Percentiles rank a stretch among this genome's conserved stretches.
phyloP scores from a whole-genome alignment of 1,139 yeast genomes.

The Hemisphaericaspora subhashii region DNA sequence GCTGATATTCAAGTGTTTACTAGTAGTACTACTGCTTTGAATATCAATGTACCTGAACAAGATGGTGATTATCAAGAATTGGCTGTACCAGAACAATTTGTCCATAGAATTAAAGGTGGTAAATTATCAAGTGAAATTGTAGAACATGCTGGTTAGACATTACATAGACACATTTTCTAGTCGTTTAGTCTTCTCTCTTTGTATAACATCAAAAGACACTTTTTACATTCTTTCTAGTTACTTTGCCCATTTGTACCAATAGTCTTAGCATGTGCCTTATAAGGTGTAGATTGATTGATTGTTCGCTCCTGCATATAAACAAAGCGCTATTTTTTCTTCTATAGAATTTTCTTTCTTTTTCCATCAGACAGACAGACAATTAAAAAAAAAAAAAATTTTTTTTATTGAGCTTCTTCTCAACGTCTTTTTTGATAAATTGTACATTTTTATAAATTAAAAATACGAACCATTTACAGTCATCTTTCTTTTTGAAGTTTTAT shows the following conservation, averaged over 20 bases:
- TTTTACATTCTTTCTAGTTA: neutral
- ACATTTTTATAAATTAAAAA: too few relatives aligned
- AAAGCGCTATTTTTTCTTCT: neutral
- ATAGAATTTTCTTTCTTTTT: slow-evolving; percentile 4
- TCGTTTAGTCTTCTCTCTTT: neutral
- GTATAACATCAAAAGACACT: neutral
- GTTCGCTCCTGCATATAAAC: slow-evolving; percentile 1
- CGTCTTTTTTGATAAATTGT: too few relatives aligned
- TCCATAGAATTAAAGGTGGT: slow-evolving; percentile 51
- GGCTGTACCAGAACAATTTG: slow-evolving; percentile 87
- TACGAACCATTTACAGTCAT: too few relatives aligned
- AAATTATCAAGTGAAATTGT: slow-evolving; percentile 45
- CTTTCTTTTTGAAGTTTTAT: neutral
- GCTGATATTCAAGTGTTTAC: slow-evolving; percentile 71
- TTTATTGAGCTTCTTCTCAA: neutral
- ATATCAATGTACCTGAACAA: slow-evolving; percentile 66
- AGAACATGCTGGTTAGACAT: slow-evolving; percentile 44
- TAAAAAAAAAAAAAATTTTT: slow-evolving; percentile 1
- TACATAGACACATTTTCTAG: neutral
- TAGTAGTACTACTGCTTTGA: slow-evolving; percentile 80
- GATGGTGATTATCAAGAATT: slow-evolving; percentile 63
- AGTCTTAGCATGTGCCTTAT: too few relatives aligned
- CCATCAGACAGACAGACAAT: slow-evolving; percentile 2
- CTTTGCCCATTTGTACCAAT: neutral
- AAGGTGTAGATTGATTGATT: neutral